A percentile compares a stretch with the other conserved stretches of the same genome.
Conservation (phyloP, 768 basidiomycete genomes). For the Lactarius hengduanensis region DNA sequence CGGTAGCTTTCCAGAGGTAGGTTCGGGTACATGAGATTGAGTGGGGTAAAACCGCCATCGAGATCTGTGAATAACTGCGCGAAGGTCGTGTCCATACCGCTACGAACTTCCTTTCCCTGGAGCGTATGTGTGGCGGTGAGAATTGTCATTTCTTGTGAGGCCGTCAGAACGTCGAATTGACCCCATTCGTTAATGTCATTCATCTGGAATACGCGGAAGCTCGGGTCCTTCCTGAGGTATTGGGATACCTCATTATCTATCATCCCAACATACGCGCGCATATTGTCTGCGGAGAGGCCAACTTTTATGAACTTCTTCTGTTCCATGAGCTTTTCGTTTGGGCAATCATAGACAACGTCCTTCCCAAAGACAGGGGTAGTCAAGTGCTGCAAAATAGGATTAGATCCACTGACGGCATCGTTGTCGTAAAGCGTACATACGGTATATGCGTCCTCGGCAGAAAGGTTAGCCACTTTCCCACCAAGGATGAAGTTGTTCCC, state of each 20-base stretch:
- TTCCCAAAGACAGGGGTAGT: constrained; percentile 97
- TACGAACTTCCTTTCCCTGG: constrained; percentile 89
- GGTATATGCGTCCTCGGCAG: constrained; percentile 97
- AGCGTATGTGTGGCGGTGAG: constrained; percentile 91
- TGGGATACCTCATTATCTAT: constrained; percentile 49
- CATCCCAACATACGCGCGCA: constrained; percentile 71
- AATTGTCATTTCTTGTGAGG: constrained; percentile 87
- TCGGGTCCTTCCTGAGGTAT: constrained; percentile 63
- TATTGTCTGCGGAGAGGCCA: constrained; percentile 88
- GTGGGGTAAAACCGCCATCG: constrained; percentile 93
- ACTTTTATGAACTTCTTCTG: constrained; percentile 99
- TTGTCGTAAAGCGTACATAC: constrained; percentile 39
- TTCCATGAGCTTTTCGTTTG: constrained; percentile 96
- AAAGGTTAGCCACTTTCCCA: constrained; percentile 88
- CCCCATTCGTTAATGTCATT: constrained; percentile 78
- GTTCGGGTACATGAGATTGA: constrained; percentile 95
- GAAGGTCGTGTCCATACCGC: constrained; percentile 74
- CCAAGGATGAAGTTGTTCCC: constrained; percentile 95
- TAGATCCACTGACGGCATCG: not conserved
- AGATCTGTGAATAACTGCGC: constrained; percentile 83
- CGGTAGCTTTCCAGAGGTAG: constrained; percentile 90
- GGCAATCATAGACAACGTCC: constrained; percentile 96
- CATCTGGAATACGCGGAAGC: constrained; percentile 60
- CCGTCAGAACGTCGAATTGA: constrained; percentile 66
- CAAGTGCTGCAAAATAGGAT: constrained; percentile 56